Evolutionary conservation across 345 rosid genomes (phyloP), one percentile per base, ranked within the genome.

Genomic region (Camelina neglecta): DNA sequence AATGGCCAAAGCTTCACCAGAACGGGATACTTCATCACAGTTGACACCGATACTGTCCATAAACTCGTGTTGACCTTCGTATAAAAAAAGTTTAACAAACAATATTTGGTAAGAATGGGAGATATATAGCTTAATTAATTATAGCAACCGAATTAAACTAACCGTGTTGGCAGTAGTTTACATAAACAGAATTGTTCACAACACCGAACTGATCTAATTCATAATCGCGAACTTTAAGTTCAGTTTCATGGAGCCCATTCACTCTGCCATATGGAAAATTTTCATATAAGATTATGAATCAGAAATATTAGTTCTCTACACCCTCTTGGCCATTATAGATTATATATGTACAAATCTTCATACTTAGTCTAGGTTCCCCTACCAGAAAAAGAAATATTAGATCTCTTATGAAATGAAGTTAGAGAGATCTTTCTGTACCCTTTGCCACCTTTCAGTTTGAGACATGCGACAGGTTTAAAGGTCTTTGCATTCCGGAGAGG

Each of bases 111-210:
- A 6, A 35, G 38, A 35, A 35, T 5, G 35, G 11, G 41, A 26
- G 29, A 26, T 26, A 38, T 7, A 8, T 38, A 31, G 35, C 10
- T 8, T 38, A 38, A 38, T 38, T 38, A 8, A 38, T 38, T 38
- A 8, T 7, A 38, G 8, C 10, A 26, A 38, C 35, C 2, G 10
- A 38, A 38, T 8, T 2, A 7, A 9, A 51, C 58, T 54, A 54
- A 89, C 97, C 97, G 67, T 88, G 96, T 82, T 91, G 93, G 73
- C 97, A 91, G 56, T 91, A 87, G 75, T 85, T 89, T n/a, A 96
- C 90, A 65, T 93, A 93, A 62, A 86, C 85, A 41, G 97, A 91
- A 84, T 91, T 89, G 83, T 93, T 88, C 65, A 93, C 96, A 39
- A 90, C 98, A 47, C 98, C 91, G 60, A 78, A 93, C 48, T 89